Conservation (phyloP, 768 basidiomycete genomes). For the Trametes villosa region DNA sequence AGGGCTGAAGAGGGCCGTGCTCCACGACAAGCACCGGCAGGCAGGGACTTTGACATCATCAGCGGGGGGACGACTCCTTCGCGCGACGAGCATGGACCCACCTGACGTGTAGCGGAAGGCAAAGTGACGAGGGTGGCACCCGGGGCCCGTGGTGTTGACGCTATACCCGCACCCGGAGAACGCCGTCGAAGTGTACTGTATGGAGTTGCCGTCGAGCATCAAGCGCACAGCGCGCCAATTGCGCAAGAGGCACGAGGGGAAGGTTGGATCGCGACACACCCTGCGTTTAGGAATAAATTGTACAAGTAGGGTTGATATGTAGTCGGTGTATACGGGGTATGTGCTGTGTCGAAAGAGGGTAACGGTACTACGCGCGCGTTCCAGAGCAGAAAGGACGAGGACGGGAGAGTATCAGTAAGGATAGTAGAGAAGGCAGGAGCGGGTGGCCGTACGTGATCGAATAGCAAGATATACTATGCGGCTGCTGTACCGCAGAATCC, state of each 20-base stretch:
- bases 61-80: no score
- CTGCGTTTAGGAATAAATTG: constrained; percentile 17
- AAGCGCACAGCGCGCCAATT: neutral
- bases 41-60: no score
- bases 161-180: no score
- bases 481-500: constrained; percentile 1
- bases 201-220: no score
- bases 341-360: constrained; percentile 27
- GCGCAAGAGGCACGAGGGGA: neutral
- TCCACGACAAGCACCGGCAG: no score
- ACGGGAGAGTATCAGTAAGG: neutral
- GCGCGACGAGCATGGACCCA: no score
- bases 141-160: no score
- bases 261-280: neutral
- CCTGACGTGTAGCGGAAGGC: no score
- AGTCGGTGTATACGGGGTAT: constrained; percentile 26
- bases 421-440: neutral
- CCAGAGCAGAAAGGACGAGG: neutral
- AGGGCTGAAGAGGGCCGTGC: no score
- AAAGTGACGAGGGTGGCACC: no score
- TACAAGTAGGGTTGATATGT: constrained; percentile 27
- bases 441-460: constrained; percentile 14
- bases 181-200: no score
- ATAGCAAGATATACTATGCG: constrained; percentile 18
- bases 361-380: constrained; percentile 15